A percentile compares a stretch with the other conserved stretches of the same genome.
Evolutionary conservation across 768 basidiomycete species (phyloP).

Genomic region (Amylocystis lapponica): DNA sequence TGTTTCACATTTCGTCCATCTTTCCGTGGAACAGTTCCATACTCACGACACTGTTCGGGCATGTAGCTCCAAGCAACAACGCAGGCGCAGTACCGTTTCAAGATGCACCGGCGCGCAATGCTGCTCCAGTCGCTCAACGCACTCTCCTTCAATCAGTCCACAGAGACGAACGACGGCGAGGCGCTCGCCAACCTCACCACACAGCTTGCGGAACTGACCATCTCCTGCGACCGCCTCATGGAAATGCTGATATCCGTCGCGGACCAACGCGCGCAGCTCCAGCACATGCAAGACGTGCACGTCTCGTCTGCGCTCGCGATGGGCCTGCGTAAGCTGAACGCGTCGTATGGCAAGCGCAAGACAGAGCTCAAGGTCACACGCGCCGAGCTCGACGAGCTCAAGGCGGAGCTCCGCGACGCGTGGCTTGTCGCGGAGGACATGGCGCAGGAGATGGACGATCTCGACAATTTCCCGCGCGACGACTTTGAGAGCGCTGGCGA

Average conservation of each 20-base stretch:
- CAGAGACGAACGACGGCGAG: slow-evolving; percentile 31
- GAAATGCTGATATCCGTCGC: slow-evolving; percentile 50
- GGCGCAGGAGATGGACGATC: slow-evolving; percentile 65
- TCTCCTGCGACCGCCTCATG: slow-evolving; percentile 51
- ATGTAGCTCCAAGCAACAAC: slow-evolving; percentile 44
- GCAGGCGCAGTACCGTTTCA: slow-evolving; percentile 65
- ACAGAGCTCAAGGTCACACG: slow-evolving; percentile 47
- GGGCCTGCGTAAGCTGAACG: slow-evolving; percentile 75
- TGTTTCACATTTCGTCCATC: background rate
- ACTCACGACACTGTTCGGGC: no score
- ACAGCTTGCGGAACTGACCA: slow-evolving; percentile 56
- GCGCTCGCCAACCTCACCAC: slow-evolving; percentile 39
- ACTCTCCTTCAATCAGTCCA: slow-evolving; percentile 29
- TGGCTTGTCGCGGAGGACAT: slow-evolving; percentile 75
- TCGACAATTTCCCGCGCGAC: slow-evolving; percentile 32
- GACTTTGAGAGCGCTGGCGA: slow-evolving; percentile 25
- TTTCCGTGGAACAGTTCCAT: background rate
- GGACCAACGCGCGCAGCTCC: slow-evolving; percentile 63
- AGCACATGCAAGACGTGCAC: slow-evolving; percentile 55
- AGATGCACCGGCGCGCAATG: slow-evolving; percentile 62
- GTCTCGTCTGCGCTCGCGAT: slow-evolving; percentile 73
- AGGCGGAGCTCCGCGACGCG: slow-evolving; percentile 72
- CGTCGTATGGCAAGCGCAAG: slow-evolving; percentile 61
- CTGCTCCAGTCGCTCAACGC: slow-evolving; percentile 65
- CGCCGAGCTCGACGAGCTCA: slow-evolving; percentile 45